These are phyloP conservation scores for Tylopilus felleus DNA, from an alignment of 768 basidiomycete genomes.

Conservation along the genomic window DNA sequence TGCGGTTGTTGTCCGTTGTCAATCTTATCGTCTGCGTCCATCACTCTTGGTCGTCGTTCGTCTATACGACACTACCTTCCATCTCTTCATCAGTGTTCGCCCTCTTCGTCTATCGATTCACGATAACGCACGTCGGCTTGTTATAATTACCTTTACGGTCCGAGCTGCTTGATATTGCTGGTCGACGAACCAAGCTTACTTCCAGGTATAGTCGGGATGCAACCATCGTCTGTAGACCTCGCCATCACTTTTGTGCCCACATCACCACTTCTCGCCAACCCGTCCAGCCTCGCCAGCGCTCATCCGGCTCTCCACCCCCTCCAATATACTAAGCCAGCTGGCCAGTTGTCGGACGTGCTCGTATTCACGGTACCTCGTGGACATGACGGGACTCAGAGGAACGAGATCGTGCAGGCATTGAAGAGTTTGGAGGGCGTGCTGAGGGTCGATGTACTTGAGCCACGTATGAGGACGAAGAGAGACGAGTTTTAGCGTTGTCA, in stretches of 20 bases:
- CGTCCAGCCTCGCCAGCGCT: slow-evolving; percentile 17
- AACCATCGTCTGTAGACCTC: slow-evolving; percentile 15
- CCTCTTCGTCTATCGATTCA: no score
- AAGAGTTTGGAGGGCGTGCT: slow-evolving; percentile 16
- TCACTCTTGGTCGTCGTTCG: no score
- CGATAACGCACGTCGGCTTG: no score
- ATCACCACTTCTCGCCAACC: slow-evolving; percentile 24
- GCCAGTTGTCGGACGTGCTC: slow-evolving; percentile 22
- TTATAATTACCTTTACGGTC: no score
- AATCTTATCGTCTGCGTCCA: no score
- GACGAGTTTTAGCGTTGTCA: slow-evolving; percentile 20
- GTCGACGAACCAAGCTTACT: background rate
- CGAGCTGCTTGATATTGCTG: no score
- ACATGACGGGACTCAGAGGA: background rate
- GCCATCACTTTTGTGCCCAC: slow-evolving; percentile 28
- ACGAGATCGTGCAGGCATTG: slow-evolving; percentile 16
- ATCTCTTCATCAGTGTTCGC: no score
- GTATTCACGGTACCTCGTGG: slow-evolving; percentile 14
- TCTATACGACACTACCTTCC: no score
- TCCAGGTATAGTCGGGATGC: background rate
- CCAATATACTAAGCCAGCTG: slow-evolving; percentile 16
- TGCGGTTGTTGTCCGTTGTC: no score
- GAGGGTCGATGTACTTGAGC: slow-evolving; percentile 24
- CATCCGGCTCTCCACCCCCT: slow-evolving; percentile 19
- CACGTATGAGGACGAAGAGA: slow-evolving; percentile 22